These are phyloP conservation scores for Amylostereum chailletii DNA, from an alignment of 1,284 basidiomycete genomes.

Conservation along the genomic window DNA sequence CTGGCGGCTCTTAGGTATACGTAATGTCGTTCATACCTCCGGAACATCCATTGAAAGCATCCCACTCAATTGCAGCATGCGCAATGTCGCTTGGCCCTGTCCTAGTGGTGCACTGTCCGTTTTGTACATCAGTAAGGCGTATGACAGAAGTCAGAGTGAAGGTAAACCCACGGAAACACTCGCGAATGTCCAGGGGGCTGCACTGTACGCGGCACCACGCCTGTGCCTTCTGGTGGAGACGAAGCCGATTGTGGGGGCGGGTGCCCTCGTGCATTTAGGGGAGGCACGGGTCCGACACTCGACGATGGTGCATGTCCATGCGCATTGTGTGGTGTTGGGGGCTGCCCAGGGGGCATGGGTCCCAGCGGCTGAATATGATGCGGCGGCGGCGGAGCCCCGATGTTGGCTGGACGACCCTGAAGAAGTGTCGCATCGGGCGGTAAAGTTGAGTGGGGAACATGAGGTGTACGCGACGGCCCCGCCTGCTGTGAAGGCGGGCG, in stretches of 20 bases:
- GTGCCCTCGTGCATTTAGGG: not conserved
- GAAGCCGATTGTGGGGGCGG: not conserved
- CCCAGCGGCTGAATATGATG: conserved; percentile 1
- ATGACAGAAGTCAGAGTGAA: not conserved
- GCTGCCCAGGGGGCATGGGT: not conserved
- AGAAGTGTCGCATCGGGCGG: conserved; percentile 18
- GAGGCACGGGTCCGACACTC: not conserved
- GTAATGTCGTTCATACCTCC: conserved; percentile 23
- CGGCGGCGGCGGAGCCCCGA: not conserved
- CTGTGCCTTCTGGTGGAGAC: not conserved
- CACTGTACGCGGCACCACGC: not conserved
- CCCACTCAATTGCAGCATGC: conserved; percentile 60
- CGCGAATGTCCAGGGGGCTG: not conserved
- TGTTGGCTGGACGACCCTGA: conserved; percentile 10
- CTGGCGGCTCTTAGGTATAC: conserved; percentile 1
- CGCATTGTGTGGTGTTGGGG: not conserved
- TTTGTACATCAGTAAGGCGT: not conserved
- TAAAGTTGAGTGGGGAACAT: conserved; percentile 22
- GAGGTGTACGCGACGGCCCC: conserved; percentile 26
- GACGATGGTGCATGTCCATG: not conserved
- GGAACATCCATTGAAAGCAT: conserved; percentile 43
- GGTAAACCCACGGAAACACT: not conserved
- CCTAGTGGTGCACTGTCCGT: conserved; percentile 24
- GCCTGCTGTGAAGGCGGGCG: conserved; percentile 15
- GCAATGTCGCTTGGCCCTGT: conserved; percentile 48